Evolutionary conservation across 2,329 filamentous ascomycete species (phyloP).

Genomic region (Stemphylium vesicarium): DNA sequence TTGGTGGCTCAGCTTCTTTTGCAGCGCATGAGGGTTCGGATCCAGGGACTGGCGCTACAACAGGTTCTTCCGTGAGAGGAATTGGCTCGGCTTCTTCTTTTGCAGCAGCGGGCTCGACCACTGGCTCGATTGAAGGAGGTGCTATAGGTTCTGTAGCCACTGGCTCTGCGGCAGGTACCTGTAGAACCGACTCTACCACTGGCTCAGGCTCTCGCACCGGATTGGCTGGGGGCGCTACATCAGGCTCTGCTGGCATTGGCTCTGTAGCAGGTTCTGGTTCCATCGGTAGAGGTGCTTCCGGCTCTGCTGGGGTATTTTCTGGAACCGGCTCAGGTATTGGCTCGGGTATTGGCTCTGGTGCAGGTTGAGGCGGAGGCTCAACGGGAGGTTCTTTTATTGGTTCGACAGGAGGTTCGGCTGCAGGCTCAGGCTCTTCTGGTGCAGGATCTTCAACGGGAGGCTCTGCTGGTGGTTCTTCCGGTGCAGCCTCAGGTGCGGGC

Average conservation of each 20-base stretch:
- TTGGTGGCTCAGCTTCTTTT: neutral
- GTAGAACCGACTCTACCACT: constrained; percentile 1
- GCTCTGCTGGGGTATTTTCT: neutral
- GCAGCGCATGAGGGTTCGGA: neutral
- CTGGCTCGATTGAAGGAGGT: neutral
- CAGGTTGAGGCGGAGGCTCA: constrained; percentile 3
- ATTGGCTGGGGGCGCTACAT: neutral
- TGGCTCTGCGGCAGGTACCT: constrained; percentile 6
- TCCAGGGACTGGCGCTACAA: neutral
- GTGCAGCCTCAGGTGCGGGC: neutral
- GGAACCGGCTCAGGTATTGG: constrained; percentile 1
- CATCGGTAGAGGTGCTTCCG: neutral
- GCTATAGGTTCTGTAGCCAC: constrained; percentile 1
- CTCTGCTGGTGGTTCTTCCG: neutral
- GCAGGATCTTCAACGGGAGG: neutral
- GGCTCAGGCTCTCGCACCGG: neutral
- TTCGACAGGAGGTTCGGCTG: neutral
- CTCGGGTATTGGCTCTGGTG: constrained; percentile 4
- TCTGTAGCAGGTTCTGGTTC: neutral
- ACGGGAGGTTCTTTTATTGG: neutral
- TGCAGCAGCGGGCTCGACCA: neutral
- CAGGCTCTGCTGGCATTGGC: neutral
- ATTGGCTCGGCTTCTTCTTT: neutral
- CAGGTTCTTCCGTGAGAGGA: neutral
- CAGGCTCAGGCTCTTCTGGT: too few species aligned